Conservation (phyloP, 2,329 filamentous ascomycete species). For the Trichothecium sympodiale region DNA sequence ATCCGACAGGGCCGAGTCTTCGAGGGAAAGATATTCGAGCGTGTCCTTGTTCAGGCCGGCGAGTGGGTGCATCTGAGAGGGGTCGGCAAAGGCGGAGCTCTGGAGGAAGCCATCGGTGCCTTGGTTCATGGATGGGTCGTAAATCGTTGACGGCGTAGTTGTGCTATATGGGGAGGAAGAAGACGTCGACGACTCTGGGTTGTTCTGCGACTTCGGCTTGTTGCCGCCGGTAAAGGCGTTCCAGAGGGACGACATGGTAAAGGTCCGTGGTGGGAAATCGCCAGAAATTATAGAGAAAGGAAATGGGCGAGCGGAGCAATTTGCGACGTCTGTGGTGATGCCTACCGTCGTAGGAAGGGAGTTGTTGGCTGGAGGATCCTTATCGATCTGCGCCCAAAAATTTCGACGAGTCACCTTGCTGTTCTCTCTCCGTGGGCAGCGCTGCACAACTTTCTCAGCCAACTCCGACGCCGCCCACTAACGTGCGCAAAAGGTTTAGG, state of each 20-base stretch:
- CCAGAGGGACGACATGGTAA: conserved; percentile 47
- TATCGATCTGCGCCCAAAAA: no score
- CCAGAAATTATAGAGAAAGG: no score
- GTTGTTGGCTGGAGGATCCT: no score
- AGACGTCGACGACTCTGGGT: background rate
- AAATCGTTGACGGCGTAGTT: conserved; percentile 43
- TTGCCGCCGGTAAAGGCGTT: conserved; percentile 51
- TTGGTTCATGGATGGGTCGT: conserved; percentile 62
- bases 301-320: no score
- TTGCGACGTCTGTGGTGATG: no score
- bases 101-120: conserved; percentile 83
- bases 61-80: conserved; percentile 80
- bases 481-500: no score
- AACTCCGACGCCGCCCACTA: no score
- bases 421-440: no score
- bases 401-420: no score
- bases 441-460: no score
- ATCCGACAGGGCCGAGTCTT: conserved; percentile 81
- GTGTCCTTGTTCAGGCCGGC: conserved; percentile 87
- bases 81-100: conserved; percentile 68
- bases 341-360: no score
- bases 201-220: conserved; percentile 33
- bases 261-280: background rate
- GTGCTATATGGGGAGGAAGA: conserved; percentile 24
- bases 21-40: conserved; percentile 88